Percentiles rank a stretch among this genome's conserved stretches.
Evolutionary conservation across 2,329 filamentous ascomycete species (phyloP).

Genomic region (Nemania sp.): DNA sequence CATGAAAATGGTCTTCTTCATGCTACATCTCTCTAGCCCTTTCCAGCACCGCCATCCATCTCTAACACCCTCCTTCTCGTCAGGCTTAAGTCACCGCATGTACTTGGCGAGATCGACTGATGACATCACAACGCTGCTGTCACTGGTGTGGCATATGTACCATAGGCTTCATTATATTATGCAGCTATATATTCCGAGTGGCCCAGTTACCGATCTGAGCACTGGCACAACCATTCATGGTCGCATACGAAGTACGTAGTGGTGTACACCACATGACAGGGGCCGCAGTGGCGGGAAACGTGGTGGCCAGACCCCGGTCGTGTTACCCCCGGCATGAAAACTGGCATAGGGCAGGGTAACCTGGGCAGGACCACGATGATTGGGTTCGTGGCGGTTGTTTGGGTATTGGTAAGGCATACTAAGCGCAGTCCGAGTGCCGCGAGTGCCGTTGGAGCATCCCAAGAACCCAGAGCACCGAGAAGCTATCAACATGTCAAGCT

Average conservation of each 20-base stretch:
- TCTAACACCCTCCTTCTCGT: background rate
- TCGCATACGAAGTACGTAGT: too few species aligned
- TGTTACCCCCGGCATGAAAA: conserved; percentile 12
- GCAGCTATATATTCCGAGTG: too few species aligned
- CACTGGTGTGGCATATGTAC: too few species aligned
- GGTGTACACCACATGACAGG: background rate
- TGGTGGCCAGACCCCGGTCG: conserved; percentile 4
- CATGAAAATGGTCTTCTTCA: too few species aligned
- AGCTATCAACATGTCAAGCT: background rate
- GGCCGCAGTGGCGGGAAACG: conserved; percentile 1
- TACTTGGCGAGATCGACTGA: background rate
- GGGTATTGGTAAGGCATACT: conserved; percentile 14
- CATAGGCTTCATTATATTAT: background rate
- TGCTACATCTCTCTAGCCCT: background rate
- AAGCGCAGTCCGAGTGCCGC: background rate
- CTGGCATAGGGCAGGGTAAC: too few species aligned
- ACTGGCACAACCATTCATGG: too few species aligned
- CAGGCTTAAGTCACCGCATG: too few species aligned
- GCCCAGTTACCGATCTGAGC: too few species aligned
- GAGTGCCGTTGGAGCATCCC: background rate
- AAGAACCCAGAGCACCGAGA: too few species aligned
- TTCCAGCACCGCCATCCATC: background rate
- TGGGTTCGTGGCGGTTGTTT: background rate
- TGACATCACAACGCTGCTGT: background rate
- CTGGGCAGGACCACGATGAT: background rate